phyloP scores from a whole-genome alignment of 1,284 basidiomycete genomes.

The Austroboletus niveus region DNA sequence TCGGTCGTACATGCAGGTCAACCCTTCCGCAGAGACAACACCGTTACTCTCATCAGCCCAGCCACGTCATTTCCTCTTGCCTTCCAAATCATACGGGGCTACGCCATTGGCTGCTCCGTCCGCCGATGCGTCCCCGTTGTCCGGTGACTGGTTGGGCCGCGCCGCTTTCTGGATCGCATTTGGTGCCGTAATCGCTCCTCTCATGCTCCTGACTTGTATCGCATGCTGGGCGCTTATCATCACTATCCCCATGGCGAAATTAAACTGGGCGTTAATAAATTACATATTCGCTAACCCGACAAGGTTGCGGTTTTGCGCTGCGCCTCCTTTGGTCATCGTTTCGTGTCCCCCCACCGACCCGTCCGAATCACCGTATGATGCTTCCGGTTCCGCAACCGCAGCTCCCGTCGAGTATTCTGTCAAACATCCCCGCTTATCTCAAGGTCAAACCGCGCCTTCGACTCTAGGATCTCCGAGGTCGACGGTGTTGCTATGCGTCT shows the following conservation, averaged over 20 bases:
- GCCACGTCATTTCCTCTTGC: constrained; percentile 35
- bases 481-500: constrained; percentile 93
- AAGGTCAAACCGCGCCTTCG: constrained; percentile 69
- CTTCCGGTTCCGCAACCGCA: constrained; percentile 21
- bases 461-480: constrained; percentile 70
- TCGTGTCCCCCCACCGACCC: constrained; percentile 30
- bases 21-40: constrained; percentile 37
- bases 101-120: constrained; percentile 36
- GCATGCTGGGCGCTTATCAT: constrained; percentile 93
- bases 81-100: constrained; percentile 66
- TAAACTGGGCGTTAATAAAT: constrained; percentile 91
- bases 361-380: constrained; percentile 16
- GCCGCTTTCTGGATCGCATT: constrained; percentile 80
- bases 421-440: constrained; percentile 54
- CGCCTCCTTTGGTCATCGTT: constrained; percentile 58
- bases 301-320: constrained; percentile 88
- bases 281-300: constrained; percentile 82
- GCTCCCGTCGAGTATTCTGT: constrained; percentile 46
- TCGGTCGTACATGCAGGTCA: constrained; percentile 30
- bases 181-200: constrained; percentile 78
- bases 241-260: constrained; percentile 97
- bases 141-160: constrained; percentile 59
- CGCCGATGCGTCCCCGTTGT: constrained; percentile 33
- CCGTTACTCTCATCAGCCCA: constrained; percentile 38
- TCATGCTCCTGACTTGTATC: constrained; percentile 83